Base-by-base conservation (phyloP, 1,139 yeast species). In the Diutina scorzettiae region DNA sequence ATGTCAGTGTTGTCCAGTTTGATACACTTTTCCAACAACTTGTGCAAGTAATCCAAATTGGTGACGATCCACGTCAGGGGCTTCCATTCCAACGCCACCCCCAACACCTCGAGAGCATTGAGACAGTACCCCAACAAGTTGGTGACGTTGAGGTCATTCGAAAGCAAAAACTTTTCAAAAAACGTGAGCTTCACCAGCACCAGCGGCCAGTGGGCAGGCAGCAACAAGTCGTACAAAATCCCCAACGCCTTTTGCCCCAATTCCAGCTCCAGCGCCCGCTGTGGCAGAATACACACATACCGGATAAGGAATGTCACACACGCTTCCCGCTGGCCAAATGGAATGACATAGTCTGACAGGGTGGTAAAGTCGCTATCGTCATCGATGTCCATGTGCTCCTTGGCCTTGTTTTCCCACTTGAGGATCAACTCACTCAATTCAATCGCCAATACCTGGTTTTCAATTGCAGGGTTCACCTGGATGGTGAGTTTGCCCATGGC, bases 401-500 rank as follows among this genome's bases (percentile, higher is more conserved):
- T 63, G 2, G 78, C 71, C 46, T 60, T 69, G 17, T 66, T 69
- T 59, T 89, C 97, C 99, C 99, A 93, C 43, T 74, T 73, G 49
- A 87, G 64, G 43, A 93, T 78, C 47, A 89, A 60, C 47, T 86
- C 95, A 0, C 96, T 94, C 45, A 91, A 62, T 50, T 91, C 97
- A 45, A 91, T 82, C 0, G 97, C 96, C 45, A 89, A 63, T 0
- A 76, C 70, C 56, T 86, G 96, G 51, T 83, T 84, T 49, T 89
- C 97, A 11, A 78, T 58, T 0, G 91, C 82, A 2, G 94, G 80
- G 51, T 81, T 85, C 6, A 91, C 78, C 54, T 82, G 67, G 43
- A 85, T 79, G 1, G 95, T 85, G 44, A 91, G 66, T 55, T 89
- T 87, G 20, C 95, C 95, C 89, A 93, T 83, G 1, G 96, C 95